A percentile compares a stretch with the other conserved stretches of the same genome.
Evolutionary conservation across 495 filamentous ascomycete genomes (phyloP).

Genomic region (Choiromyces venosus): DNA sequence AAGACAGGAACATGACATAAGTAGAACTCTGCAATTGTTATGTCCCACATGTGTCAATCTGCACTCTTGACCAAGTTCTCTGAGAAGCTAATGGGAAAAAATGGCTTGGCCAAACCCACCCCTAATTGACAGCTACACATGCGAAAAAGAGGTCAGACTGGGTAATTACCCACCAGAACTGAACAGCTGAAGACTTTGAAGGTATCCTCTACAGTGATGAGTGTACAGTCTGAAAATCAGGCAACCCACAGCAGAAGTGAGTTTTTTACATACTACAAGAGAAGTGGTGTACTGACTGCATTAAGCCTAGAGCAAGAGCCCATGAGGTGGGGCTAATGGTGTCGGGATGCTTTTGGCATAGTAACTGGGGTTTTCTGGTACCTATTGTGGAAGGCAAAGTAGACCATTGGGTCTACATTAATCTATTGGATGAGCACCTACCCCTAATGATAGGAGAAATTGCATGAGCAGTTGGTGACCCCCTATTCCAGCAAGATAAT

Average conservation of each 20-base stretch:
- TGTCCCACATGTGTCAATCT: not conserved
- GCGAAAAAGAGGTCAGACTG: not conserved
- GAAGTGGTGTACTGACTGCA: constrained; percentile 29
- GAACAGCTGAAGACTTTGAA: not conserved
- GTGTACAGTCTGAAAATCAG: constrained; percentile 11
- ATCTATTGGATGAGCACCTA: not conserved
- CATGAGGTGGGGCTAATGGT: constrained; percentile 11
- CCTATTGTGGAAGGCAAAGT: constrained; percentile 12
- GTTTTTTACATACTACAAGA: constrained; percentile 14
- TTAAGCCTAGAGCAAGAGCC: constrained; percentile 17
- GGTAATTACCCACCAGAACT: not conserved
- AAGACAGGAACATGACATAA: constrained; percentile 1
- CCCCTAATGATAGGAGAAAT: not conserved
- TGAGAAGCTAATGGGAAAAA: not conserved
- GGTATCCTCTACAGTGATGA: constrained; percentile 8
- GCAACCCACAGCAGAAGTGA: constrained; percentile 8
- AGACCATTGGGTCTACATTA: not conserved
- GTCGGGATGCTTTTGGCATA: constrained; percentile 16
- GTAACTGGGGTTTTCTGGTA: constrained; percentile 12
- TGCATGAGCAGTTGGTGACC: not conserved
- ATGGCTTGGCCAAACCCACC: not conserved
- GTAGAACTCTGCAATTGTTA: constrained; percentile 5
- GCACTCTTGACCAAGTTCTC: not conserved
- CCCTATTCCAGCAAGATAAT: constrained; percentile 42
- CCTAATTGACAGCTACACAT: not conserved